These are phyloP conservation scores for Bocquillonia castaneifolia DNA, from an alignment of 441 rosid genomes.

Conservation along the genomic window DNA sequence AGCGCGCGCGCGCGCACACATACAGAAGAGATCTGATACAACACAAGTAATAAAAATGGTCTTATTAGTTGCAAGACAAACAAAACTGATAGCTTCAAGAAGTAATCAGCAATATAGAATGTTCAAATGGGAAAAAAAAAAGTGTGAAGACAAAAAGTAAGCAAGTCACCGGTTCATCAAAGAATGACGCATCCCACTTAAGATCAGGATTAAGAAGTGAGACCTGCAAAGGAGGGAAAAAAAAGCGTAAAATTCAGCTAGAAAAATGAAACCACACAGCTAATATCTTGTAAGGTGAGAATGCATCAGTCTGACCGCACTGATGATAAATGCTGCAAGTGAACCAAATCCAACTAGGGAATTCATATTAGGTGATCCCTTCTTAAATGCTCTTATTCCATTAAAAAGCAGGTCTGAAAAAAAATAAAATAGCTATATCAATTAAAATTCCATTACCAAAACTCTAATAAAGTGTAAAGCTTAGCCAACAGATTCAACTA, in stretches of 20 bases:
- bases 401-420: constrained; percentile 71
- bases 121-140: no score
- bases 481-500: no score
- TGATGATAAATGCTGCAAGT: constrained; percentile 73
- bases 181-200: constrained; percentile 92
- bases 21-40: constrained; percentile 5
- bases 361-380: constrained; percentile 95
- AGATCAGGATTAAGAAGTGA: constrained; percentile 81
- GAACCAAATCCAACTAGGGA: constrained; percentile 92
- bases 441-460: constrained; percentile 11
- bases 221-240: constrained; percentile 38
- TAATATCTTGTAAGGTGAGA: background rate
- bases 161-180: constrained; percentile 92
- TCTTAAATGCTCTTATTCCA: constrained; percentile 73
- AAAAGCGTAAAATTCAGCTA: constrained; percentile 21
- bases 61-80: background rate
- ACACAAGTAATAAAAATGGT: background rate
- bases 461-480: background rate
- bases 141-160: constrained; percentile 29
- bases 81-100: background rate
- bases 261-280: constrained; percentile 15
- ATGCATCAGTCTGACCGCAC: constrained; percentile 47
- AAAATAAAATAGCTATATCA: constrained; percentile 4
- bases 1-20: constrained; percentile 4
- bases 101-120: no score